phyloP scores from a whole-genome alignment of 441 rosid genomes.

The Gossypium gossypioides region DNA sequence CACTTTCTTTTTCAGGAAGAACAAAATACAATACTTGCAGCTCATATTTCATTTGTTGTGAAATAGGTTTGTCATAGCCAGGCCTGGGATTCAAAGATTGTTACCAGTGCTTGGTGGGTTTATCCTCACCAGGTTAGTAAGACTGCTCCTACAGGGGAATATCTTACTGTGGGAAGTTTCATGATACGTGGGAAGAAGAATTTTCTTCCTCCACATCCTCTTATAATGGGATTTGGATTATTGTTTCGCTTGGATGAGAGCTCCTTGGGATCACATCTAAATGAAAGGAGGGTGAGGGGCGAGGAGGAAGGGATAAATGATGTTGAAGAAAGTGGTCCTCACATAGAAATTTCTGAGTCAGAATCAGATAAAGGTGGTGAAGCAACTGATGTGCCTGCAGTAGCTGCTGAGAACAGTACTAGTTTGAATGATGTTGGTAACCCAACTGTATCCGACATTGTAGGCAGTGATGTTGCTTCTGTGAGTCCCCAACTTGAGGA shows the following conservation, averaged over 20 bases:
- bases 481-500: constrained; percentile 69
- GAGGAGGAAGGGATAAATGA: constrained; percentile 76
- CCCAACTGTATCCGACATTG: constrained; percentile 23
- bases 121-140: constrained; percentile 94
- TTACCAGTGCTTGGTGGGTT: constrained; percentile 99
- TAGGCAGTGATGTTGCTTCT: constrained; percentile 32
- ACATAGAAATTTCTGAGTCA: constrained; percentile 38
- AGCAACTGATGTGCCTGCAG: constrained; percentile 23
- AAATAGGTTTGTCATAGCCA: constrained; percentile 91
- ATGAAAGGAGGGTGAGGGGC: constrained; percentile 92
- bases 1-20: not conserved
- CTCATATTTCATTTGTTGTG: constrained; percentile 9
- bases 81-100: constrained; percentile 97
- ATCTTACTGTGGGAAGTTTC: constrained; percentile 95
- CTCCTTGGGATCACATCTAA: constrained; percentile 91
- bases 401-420: constrained; percentile 22
- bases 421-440: constrained; percentile 19
- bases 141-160: constrained; percentile 98
- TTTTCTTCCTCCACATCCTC: constrained; percentile 95
- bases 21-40: constrained; percentile 2
- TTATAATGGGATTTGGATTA: constrained; percentile 92
- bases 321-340: constrained; percentile 42
- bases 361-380: constrained; percentile 48
- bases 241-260: constrained; percentile 96
- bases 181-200: constrained; percentile 97